A percentile compares a stretch with the other conserved stretches of the same genome.
phyloP scores from a whole-genome alignment of 1,284 basidiomycete species.

The Erythrobasidium hasegawianum region DNA sequence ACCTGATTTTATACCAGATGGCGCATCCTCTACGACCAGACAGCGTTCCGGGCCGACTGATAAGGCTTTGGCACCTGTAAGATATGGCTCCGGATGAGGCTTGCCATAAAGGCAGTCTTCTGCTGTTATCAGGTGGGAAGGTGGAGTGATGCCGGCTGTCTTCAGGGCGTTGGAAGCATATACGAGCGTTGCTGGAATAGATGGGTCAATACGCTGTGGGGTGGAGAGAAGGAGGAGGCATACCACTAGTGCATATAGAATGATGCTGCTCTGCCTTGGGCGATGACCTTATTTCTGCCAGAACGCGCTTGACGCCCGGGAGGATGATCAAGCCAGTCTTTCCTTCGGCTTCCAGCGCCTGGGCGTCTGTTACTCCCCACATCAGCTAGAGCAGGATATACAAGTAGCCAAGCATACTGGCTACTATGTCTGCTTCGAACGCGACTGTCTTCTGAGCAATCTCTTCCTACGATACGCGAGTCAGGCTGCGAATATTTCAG shows the following conservation, averaged over 20 bases:
- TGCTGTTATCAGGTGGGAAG: slow-evolving; percentile 60
- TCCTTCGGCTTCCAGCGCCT: slow-evolving; percentile 39
- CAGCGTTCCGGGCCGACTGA: slow-evolving; percentile 27
- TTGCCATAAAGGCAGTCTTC: slow-evolving; percentile 71
- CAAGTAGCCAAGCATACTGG: slow-evolving; percentile 32
- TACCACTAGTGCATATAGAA: slow-evolving; percentile 25
- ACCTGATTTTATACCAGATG: slow-evolving; percentile 69
- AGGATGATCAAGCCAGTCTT: slow-evolving; percentile 36
- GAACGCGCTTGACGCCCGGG: neutral
- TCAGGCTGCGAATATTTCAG: neutral
- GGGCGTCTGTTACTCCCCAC: slow-evolving; percentile 33
- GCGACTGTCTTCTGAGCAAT: slow-evolving; percentile 31
- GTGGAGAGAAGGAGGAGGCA: neutral
- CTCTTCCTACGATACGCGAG: slow-evolving; percentile 23
- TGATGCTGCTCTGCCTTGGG: neutral
- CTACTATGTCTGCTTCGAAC: slow-evolving; percentile 41
- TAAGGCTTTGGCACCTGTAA: slow-evolving; percentile 49
- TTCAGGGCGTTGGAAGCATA: slow-evolving; percentile 42
- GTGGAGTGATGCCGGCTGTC: slow-evolving; percentile 37
- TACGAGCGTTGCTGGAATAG: slow-evolving; percentile 36
- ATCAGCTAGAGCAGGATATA: neutral
- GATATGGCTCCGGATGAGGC: slow-evolving; percentile 75
- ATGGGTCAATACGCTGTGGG: neutral
- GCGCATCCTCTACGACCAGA: slow-evolving; percentile 77
- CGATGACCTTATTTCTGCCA: neutral